These are phyloP conservation scores for Coemansia sp. DNA, from an alignment of 192 early-diverging fungal genomes.

Conservation along the genomic window DNA sequence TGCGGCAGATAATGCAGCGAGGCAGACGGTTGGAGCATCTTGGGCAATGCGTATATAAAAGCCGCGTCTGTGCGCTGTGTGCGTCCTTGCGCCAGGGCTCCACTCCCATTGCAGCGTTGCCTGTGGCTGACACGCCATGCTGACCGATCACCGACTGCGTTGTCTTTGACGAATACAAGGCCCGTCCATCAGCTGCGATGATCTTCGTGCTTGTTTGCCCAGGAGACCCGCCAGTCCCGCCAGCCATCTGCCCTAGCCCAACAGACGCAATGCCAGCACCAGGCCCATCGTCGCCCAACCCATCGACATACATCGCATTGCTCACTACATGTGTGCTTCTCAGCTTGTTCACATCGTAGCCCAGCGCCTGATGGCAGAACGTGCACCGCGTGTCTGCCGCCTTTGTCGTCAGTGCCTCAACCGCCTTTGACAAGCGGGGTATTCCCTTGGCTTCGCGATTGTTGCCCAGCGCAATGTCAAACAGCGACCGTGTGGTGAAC, in stretches of 20 bases:
- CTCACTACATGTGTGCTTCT: conserved; percentile 14
- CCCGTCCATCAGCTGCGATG: conserved; percentile 15
- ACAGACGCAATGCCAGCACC: conserved; percentile 2
- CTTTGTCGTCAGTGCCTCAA: conserved; percentile 58
- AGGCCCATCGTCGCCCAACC: conserved; percentile 10
- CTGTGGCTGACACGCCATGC: conserved; percentile 2
- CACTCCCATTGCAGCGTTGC: conserved; percentile 3
- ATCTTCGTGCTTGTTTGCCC: conserved; percentile 13
- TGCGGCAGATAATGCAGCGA: conserved; percentile 50
- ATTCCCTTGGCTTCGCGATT: conserved; percentile 41
- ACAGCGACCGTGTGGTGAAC: conserved; percentile 79
- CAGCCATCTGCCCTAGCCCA: background rate
- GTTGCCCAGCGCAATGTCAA: conserved; percentile 87
- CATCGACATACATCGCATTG: background rate
- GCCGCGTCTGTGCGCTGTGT: conserved; percentile 34
- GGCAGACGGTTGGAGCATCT: conserved; percentile 41
- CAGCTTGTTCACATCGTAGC: conserved; percentile 18
- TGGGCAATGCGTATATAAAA: conserved; percentile 47
- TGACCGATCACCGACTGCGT: conserved; percentile 28
- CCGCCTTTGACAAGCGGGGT: conserved; percentile 55
- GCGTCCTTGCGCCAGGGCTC: conserved; percentile 24
- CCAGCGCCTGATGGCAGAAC: conserved; percentile 72
- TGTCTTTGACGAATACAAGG: conserved; percentile 10
- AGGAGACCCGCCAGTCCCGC: conserved; percentile 14
- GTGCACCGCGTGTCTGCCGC: conserved; percentile 86